Conservation (phyloP, 2,329 filamentous ascomycete species). For the Nigrograna mackinnonii region DNA sequence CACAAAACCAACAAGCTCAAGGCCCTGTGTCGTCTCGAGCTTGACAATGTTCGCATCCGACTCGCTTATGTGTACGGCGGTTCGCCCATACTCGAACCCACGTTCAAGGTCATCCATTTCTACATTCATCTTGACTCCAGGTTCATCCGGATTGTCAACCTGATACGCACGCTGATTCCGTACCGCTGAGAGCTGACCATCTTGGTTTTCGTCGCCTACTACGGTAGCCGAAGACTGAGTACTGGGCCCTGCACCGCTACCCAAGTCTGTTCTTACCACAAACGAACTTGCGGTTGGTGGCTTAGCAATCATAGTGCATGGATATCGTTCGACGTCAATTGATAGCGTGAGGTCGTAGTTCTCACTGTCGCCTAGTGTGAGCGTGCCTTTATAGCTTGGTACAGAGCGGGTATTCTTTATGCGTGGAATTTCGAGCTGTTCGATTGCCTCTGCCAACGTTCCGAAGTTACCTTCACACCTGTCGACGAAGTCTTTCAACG, state of each 20-base stretch:
- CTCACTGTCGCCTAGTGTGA: slow-evolving; percentile 79
- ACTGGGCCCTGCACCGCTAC: slow-evolving; percentile 47
- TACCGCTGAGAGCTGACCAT: slow-evolving; percentile 65
- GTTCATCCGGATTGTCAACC: slow-evolving; percentile 72
- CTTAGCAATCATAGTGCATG: slow-evolving; percentile 77
- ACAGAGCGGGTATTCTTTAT: slow-evolving; percentile 77
- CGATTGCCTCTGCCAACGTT: slow-evolving; percentile 84
- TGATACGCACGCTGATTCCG: slow-evolving; percentile 79
- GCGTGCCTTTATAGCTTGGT: slow-evolving; percentile 75
- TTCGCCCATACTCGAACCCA: slow-evolving; percentile 91
- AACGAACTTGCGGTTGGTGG: slow-evolving; percentile 79
- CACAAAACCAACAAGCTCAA: slow-evolving; percentile 88
- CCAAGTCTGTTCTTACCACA: slow-evolving; percentile 56
- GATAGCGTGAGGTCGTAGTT: slow-evolving; percentile 74
- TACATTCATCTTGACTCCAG: slow-evolving; percentile 81
- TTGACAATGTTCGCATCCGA: slow-evolving; percentile 89
- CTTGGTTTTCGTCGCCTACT: slow-evolving; percentile 41
- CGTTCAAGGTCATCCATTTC: slow-evolving; percentile 84
- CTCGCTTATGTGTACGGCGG: slow-evolving; percentile 85
- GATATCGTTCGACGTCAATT: slow-evolving; percentile 90
- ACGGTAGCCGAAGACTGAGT: slow-evolving; percentile 59
- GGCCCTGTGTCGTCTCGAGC: slow-evolving; percentile 72
- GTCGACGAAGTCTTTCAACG: slow-evolving; percentile 67
- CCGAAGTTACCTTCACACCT: slow-evolving; percentile 73
- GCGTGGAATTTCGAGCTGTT: slow-evolving; percentile 75